These are phyloP conservation scores for Skeletonema tropicum DNA, from an alignment of 108 stramenopile genomes.

Conservation along the genomic window DNA sequence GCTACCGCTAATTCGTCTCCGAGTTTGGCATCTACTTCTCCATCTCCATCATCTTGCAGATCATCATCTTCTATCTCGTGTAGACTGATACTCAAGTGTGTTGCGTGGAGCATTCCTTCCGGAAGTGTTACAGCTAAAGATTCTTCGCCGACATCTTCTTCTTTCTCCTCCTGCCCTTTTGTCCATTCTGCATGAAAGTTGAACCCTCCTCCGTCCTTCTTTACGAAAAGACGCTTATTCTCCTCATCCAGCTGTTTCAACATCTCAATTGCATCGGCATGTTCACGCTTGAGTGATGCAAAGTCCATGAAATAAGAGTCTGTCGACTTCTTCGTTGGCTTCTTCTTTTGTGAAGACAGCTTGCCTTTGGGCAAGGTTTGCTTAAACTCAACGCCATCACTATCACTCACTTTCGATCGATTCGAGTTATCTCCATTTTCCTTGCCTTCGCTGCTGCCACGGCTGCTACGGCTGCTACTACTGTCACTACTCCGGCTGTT, in stretches of 20 bases:
- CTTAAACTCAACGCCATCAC: not conserved
- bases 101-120: conserved; percentile 1
- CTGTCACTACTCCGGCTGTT: not conserved
- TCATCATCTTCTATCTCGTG: not conserved
- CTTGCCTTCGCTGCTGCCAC: conserved; percentile 1
- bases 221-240: not conserved
- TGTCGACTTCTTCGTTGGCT: conserved; percentile 4
- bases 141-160: not conserved
- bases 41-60: not conserved
- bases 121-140: not conserved
- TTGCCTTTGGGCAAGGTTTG: conserved; percentile 18
- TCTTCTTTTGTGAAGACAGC: conserved; percentile 1
- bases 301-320: conserved; percentile 25
- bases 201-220: not conserved
- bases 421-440: not conserved
- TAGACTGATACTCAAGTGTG: conserved; percentile 6
- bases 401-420: not conserved
- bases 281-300: conserved; percentile 44
- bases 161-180: not conserved
- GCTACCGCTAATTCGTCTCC: not conserved
- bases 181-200: not conserved
- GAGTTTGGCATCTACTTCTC: not conserved
- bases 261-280: conserved; percentile 43
- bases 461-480: not conserved
- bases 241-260: conserved; percentile 39